Conservation (phyloP, 371 early-diverging fungal species). For the Fennellomyces sp. region DNA sequence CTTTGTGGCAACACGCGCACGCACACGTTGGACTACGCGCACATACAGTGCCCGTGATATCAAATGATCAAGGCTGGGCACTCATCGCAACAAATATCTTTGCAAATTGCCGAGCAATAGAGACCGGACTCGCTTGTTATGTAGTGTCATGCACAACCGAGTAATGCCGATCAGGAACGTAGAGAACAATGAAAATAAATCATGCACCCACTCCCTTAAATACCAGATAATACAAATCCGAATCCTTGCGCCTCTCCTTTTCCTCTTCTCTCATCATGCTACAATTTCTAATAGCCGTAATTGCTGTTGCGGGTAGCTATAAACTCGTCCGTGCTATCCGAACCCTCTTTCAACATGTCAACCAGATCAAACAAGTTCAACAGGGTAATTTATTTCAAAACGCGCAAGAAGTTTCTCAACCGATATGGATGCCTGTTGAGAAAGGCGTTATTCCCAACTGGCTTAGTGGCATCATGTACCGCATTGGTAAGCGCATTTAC, state of each 20-base stretch:
- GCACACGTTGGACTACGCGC: too few relatives aligned
- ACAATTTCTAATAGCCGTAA: neutral
- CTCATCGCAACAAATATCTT: too few relatives aligned
- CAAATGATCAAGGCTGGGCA: too few relatives aligned
- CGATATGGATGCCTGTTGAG: constrained; percentile 26
- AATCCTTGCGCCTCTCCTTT: neutral
- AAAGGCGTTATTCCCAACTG: constrained; percentile 39
- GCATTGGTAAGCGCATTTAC: constrained; percentile 26
- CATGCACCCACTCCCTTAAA: too few relatives aligned
- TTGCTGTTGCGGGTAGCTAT: neutral
- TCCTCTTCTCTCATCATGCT: neutral
- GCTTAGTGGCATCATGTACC: constrained; percentile 45
- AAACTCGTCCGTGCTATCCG: neutral
- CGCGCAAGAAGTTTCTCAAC: constrained; percentile 10
- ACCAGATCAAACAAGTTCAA: neutral
- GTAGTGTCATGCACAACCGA: too few relatives aligned
- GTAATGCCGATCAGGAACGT: too few relatives aligned
- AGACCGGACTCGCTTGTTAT: too few relatives aligned
- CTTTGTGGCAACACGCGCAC: too few relatives aligned
- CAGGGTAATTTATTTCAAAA: neutral
- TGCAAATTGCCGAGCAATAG: too few relatives aligned
- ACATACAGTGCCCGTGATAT: too few relatives aligned
- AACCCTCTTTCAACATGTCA: neutral
- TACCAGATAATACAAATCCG: too few relatives aligned
- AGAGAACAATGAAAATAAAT: too few relatives aligned